Conservation (phyloP, 192 early-diverging fungal species). For the Podila horticola region DNA sequence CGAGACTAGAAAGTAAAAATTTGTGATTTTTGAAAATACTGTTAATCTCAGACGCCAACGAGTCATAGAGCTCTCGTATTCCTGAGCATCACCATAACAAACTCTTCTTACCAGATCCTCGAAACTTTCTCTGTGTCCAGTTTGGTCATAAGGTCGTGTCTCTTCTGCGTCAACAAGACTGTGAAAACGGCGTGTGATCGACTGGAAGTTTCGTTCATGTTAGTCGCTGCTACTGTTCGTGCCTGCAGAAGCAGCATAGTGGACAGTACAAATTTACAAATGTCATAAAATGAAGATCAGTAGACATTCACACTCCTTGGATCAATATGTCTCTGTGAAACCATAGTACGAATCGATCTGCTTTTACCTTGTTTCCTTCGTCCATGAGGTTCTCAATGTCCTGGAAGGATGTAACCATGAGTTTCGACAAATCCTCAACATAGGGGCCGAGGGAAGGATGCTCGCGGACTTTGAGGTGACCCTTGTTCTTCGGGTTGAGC, state of each 20-base stretch:
- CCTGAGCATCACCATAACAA: neutral
- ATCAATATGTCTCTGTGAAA: neutral
- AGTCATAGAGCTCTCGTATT: neutral
- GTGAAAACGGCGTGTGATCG: conserved; percentile 91
- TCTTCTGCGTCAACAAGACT: conserved; percentile 74
- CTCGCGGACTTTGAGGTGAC: conserved; percentile 84
- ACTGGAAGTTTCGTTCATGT: conserved; percentile 94
- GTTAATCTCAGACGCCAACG: neutral
- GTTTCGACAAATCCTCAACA: conserved; percentile 90
- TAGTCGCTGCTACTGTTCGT: conserved; percentile 92
- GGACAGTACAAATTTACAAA: too few relatives aligned
- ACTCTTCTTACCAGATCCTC: conserved; percentile 66
- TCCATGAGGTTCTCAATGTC: conserved; percentile 82
- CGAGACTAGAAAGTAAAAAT: conserved; percentile 64
- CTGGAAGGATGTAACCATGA: conserved; percentile 79
- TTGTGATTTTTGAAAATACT: neutral
- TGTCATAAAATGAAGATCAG: too few relatives aligned
- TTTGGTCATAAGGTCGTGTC: conserved; percentile 57
- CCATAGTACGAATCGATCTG: too few relatives aligned
- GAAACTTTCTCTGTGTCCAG: conserved; percentile 79
- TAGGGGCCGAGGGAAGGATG: conserved; percentile 86
- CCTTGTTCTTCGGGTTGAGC: conserved; percentile 78
- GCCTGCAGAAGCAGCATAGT: conserved; percentile 52
- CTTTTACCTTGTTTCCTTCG: conserved; percentile 76
- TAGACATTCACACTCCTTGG: neutral